These are phyloP conservation scores for Candida orba DNA, from an alignment of 805 yeast species.

Conservation along the genomic window DNA sequence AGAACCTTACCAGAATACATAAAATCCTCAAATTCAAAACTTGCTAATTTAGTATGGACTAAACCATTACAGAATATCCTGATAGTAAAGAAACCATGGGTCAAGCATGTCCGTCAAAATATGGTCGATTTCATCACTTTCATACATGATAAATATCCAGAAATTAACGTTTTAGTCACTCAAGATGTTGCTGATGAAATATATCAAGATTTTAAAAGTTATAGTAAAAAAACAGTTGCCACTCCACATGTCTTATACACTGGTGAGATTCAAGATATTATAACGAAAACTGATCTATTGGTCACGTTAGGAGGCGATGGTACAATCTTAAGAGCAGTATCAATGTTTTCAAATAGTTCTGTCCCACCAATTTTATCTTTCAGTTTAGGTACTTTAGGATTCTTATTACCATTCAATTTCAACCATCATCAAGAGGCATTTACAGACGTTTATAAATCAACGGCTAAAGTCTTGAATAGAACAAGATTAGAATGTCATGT, in stretches of 20 bases:
- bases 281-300: conserved; percentile 64
- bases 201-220: conserved; percentile 22
- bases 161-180: conserved; percentile 70
- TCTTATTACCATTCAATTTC: conserved; percentile 81
- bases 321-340: conserved; percentile 78
- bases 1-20: conserved; percentile 44
- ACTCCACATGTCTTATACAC: conserved; percentile 43
- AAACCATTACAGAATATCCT: conserved; percentile 65
- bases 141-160: conserved; percentile 55
- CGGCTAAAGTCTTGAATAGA: conserved; percentile 69
- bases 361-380: conserved; percentile 89
- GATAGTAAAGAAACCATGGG: conserved; percentile 82
- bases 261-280: conserved; percentile 51
- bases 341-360: conserved; percentile 57
- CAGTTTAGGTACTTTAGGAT: conserved; percentile 88
- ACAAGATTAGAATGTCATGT: conserved; percentile 75
- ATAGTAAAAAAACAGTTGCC: conserved; percentile 18
- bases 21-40: conserved; percentile 49
- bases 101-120: conserved; percentile 54
- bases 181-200: conserved; percentile 71
- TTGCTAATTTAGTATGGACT: conserved; percentile 65
- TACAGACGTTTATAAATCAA: conserved; percentile 53
- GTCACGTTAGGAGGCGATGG: conserved; percentile 97
- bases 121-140: conserved; percentile 58
- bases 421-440: conserved; percentile 54